Evolutionary conservation across 1,284 basidiomycete genomes (phyloP).

Genomic region (Sanghuangporus baumii): DNA sequence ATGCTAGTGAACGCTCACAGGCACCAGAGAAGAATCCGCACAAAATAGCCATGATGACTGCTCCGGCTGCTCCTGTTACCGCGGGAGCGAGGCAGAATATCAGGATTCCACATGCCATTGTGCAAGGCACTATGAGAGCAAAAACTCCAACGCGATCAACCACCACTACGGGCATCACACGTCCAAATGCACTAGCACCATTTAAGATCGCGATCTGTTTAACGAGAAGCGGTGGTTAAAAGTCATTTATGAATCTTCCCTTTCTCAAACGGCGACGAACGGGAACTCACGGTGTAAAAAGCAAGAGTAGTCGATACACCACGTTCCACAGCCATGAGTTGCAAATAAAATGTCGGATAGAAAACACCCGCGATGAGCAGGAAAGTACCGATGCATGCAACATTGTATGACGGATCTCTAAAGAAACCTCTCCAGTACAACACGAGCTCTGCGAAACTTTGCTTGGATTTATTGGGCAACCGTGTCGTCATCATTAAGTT

Average conservation of each 20-base stretch:
- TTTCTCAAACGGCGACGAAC: not conserved
- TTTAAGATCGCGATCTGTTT: conserved; percentile 32
- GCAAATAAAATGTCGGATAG: conserved; percentile 41
- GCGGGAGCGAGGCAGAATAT: conserved; percentile 40
- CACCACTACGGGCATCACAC: conserved; percentile 34
- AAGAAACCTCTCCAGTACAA: conserved; percentile 10
- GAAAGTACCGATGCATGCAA: conserved; percentile 26
- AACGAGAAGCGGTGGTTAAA: not conserved
- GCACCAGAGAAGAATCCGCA: conserved; percentile 48
- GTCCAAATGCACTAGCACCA: conserved; percentile 37
- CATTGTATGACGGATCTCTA: not conserved
- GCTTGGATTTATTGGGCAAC: not conserved
- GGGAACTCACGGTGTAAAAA: conserved; percentile 17
- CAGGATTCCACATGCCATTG: conserved; percentile 30
- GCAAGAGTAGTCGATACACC: conserved; percentile 15
- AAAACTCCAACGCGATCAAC: conserved; percentile 34
- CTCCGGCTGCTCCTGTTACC: conserved; percentile 31
- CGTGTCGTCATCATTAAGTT: conserved; percentile 15
- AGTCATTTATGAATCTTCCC: conserved; percentile 8
- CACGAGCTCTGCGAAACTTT: not conserved
- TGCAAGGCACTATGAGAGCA: conserved; percentile 34
- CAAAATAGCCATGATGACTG: conserved; percentile 39
- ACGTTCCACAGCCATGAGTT: conserved; percentile 31
- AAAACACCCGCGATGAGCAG: conserved; percentile 32
- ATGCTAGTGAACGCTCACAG: conserved; percentile 27